Evolutionary conservation across 1,284 basidiomycete species (phyloP).

Genomic region (Boletus sp.): DNA sequence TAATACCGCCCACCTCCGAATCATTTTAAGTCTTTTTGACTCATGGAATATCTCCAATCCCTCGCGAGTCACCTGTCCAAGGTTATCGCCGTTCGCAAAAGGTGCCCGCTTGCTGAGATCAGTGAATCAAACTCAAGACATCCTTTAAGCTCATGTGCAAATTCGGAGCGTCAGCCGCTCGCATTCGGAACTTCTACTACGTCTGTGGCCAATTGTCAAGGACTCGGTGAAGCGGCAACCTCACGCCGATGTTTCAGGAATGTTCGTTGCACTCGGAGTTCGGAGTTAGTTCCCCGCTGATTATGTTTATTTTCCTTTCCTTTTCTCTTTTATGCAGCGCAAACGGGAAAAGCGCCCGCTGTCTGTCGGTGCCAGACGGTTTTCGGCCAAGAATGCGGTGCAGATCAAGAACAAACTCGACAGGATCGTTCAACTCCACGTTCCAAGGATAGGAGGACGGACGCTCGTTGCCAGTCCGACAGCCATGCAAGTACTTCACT

Average conservation of each 20-base stretch:
- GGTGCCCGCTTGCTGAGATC: constrained; percentile 5
- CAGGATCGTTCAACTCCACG: constrained; percentile 23
- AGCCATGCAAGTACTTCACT: constrained; percentile 20
- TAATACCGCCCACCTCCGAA: neutral
- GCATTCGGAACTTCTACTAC: constrained; percentile 12
- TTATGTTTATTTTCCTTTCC: neutral
- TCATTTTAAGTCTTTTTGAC: neutral
- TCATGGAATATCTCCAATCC: constrained; percentile 27
- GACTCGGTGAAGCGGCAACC: neutral
- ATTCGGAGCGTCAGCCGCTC: constrained; percentile 7
- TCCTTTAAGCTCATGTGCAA: constrained; percentile 12
- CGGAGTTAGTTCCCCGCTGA: neutral
- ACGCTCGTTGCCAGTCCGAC: constrained; percentile 17
- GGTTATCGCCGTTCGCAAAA: constrained; percentile 26
- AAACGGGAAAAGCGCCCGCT: constrained; percentile 19
- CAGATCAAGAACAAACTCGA: constrained; percentile 23
- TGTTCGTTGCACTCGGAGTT: constrained; percentile 10
- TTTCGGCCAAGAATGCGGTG: constrained; percentile 13
- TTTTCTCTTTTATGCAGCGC: constrained; percentile 7
- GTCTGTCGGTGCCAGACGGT: neutral
- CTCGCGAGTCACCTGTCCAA: constrained; percentile 19
- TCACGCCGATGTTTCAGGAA: constrained; percentile 12
- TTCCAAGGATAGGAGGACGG: constrained; percentile 13
- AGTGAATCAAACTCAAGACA: constrained; percentile 15
- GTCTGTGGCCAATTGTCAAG: neutral